Evolutionary conservation across 345 rosid genomes (phyloP).

Genomic region (Arabidopsis suecica): DNA sequence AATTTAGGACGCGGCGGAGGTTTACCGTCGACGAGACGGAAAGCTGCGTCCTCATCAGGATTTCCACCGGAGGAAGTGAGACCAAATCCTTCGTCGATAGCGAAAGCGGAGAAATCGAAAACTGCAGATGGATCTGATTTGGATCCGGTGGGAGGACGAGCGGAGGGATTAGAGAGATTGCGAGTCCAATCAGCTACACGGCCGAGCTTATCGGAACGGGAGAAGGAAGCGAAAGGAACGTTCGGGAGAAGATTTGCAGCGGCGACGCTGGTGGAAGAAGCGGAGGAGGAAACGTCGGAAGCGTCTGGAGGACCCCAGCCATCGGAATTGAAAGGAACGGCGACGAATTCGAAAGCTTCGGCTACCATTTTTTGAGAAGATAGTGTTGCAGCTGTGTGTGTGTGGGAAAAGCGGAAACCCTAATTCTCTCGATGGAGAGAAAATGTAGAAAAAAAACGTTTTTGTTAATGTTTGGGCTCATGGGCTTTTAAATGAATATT

Average conservation of each 20-base stretch:
- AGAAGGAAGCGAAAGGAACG: slow-evolving; percentile 81
- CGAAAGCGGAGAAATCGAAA: slow-evolving; percentile 72
- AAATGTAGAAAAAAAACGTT: background rate
- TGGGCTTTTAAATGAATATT: background rate
- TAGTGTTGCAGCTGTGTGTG: slow-evolving; percentile 10
- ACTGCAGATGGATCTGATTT: slow-evolving; percentile 47
- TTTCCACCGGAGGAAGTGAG: slow-evolving; percentile 41
- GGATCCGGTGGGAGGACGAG: slow-evolving; percentile 43
- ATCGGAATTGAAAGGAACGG: slow-evolving; percentile 83
- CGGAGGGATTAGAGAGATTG: slow-evolving; percentile 44
- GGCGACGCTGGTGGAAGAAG: slow-evolving; percentile 48
- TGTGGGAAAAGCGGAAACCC: slow-evolving; percentile 22
- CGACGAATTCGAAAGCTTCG: slow-evolving; percentile 66
- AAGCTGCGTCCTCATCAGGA: slow-evolving; percentile 73
- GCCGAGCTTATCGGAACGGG: slow-evolving; percentile 89
- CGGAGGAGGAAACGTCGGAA: slow-evolving; percentile 34
- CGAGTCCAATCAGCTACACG: slow-evolving; percentile 93
- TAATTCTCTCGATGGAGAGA: background rate
- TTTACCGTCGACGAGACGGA: slow-evolving; percentile 89
- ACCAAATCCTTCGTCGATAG: slow-evolving; percentile 65
- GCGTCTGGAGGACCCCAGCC: slow-evolving; percentile 88
- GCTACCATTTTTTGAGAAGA: slow-evolving; percentile 40
- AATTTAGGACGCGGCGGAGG: slow-evolving; percentile 83
- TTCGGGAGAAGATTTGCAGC: slow-evolving; percentile 58
- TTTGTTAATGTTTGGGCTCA: slow-evolving; percentile 10